Percentiles rank a stretch among this genome's conserved stretches.
phyloP scores from a whole-genome alignment of 2,329 filamentous ascomycete genomes.

The Paraphaeosphaeria minitans region DNA sequence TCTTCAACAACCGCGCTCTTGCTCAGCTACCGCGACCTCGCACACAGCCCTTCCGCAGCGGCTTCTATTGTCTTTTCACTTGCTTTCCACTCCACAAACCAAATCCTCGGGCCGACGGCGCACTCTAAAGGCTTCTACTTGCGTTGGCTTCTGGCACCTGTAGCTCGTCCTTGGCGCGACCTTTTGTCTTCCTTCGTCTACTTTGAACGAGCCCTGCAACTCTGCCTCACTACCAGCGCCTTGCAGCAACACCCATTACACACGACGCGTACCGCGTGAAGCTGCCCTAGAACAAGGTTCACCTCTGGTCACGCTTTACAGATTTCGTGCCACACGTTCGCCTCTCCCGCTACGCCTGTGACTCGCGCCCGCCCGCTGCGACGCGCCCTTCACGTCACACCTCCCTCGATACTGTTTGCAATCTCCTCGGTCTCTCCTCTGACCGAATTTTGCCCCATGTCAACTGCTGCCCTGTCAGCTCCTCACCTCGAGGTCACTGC shows the following conservation, averaged over 20 bases:
- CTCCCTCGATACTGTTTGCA: neutral
- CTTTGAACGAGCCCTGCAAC: neutral
- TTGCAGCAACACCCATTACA: neutral
- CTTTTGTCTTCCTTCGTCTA: neutral
- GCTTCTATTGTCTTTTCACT: neutral
- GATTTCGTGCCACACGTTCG: conserved; percentile 4
- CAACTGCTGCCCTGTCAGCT: conserved; percentile 27
- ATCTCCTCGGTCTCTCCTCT: neutral
- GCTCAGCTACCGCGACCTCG: neutral
- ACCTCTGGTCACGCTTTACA: neutral
- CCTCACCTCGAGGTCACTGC: conserved; percentile 40
- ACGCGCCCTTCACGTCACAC: conserved; percentile 25
- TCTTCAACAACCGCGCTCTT: neutral
- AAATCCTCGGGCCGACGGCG: neutral
- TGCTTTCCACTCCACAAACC: neutral
- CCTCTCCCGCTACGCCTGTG: neutral
- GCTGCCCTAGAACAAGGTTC: neutral
- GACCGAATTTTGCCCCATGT: conserved; percentile 19
- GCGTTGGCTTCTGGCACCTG: conserved; percentile 10
- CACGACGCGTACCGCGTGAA: conserved; percentile 6
- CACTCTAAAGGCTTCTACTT: conserved; percentile 1
- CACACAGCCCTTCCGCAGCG: neutral
- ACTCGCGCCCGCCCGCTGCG: conserved; percentile 9
- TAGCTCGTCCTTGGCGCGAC: conserved; percentile 10
- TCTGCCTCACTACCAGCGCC: neutral